Conservation (phyloP, 1,284 basidiomycete species). For the Vanrija sp. region DNA sequence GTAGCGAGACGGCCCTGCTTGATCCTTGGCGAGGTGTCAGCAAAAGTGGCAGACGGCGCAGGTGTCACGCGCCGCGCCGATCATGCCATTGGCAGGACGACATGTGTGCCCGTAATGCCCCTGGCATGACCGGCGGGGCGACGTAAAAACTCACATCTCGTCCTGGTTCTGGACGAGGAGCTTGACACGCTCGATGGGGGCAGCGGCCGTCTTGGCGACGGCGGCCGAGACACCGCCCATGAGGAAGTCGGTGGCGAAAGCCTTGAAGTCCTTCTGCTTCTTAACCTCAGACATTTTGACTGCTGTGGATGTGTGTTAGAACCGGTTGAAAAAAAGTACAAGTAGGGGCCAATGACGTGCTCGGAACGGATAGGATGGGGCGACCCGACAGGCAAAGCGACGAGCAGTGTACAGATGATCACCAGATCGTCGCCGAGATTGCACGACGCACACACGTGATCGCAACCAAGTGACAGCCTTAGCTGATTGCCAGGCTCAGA, state of each 20-base stretch:
- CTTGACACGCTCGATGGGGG: conserved; percentile 98
- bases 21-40: conserved; percentile 55
- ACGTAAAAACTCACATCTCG: conserved; percentile 44
- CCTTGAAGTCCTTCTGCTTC: conserved; percentile 50
- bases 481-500: too few relatives aligned
- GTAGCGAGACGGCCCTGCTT: conserved; percentile 89
- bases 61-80: conserved; percentile 10
- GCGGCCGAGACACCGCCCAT: conserved; percentile 57
- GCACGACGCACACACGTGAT: too few relatives aligned
- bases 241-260: conserved; percentile 50
- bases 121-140: too few relatives aligned
- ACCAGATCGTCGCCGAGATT: too few relatives aligned
- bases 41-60: background rate
- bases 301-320: conserved; percentile 3
- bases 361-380: too few relatives aligned
- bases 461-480: too few relatives aligned
- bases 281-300: conserved; percentile 39
- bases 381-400: too few relatives aligned
- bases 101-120: too few relatives aligned
- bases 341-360: too few relatives aligned
- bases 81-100: too few relatives aligned
- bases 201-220: conserved; percentile 94
- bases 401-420: too few relatives aligned
- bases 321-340: background rate
- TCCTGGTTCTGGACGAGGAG: conserved; percentile 94